Evolutionary conservation across 1,284 basidiomycete species (phyloP).

Genomic region (Naganishia cerealis): DNA sequence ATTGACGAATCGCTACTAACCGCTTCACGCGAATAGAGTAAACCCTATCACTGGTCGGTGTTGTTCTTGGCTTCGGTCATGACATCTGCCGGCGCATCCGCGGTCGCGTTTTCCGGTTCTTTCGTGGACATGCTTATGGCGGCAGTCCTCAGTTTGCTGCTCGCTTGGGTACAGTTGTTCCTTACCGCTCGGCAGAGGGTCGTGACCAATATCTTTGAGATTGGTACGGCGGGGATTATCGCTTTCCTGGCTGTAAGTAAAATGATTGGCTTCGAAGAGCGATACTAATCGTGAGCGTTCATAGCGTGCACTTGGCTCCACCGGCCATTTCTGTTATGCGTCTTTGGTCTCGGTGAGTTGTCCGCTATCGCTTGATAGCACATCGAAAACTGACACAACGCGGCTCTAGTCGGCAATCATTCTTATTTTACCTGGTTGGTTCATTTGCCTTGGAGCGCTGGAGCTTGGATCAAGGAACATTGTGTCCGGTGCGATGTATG

Average conservation of each 20-base stretch:
- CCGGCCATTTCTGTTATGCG: slow-evolving; percentile 42
- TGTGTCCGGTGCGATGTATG: slow-evolving; percentile 43
- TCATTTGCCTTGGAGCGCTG: slow-evolving; percentile 42
- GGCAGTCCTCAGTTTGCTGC: slow-evolving; percentile 37
- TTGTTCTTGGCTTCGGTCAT: slow-evolving; percentile 39
- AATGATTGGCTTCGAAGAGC: not conserved
- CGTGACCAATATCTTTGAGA: slow-evolving; percentile 42
- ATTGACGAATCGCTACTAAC: slow-evolving; percentile 1
- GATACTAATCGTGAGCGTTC: not conserved
- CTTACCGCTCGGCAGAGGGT: slow-evolving; percentile 38
- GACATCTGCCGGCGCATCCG: slow-evolving; percentile 38
- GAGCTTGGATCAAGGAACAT: slow-evolving; percentile 43
- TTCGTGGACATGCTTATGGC: slow-evolving; percentile 44
- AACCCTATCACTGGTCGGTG: slow-evolving; percentile 39
- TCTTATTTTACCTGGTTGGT: slow-evolving; percentile 44
- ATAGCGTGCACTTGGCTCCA: slow-evolving; percentile 40
- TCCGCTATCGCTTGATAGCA: not conserved
- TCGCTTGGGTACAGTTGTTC: slow-evolving; percentile 39
- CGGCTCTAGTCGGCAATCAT: slow-evolving; percentile 38
- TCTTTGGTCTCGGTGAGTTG: slow-evolving; percentile 39
- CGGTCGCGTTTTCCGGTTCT: slow-evolving; percentile 42
- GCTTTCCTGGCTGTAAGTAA: slow-evolving; percentile 41
- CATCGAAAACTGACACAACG: not conserved
- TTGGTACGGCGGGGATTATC: slow-evolving; percentile 42
- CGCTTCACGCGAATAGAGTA: slow-evolving; percentile 30